These are phyloP conservation scores for Bacterosira constricta DNA, from an alignment of 108 stramenopile species.

Conservation along the genomic window DNA sequence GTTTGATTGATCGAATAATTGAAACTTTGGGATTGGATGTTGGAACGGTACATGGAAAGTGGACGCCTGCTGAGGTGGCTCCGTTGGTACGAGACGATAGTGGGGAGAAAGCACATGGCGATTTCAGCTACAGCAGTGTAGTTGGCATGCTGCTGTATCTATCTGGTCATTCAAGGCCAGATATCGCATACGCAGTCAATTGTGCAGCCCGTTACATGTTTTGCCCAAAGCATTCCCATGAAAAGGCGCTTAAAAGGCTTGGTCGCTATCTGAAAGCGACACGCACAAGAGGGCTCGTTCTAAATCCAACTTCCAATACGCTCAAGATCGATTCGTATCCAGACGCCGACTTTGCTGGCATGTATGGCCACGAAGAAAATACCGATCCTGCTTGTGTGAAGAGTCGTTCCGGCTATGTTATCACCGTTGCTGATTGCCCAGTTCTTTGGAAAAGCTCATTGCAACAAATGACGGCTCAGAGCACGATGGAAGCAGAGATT, in stretches of 20 bases:
- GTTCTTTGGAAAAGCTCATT: too few species aligned
- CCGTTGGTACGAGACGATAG: conserved; percentile 45
- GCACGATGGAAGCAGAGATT: too few species aligned
- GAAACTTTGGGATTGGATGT: conserved; percentile 24
- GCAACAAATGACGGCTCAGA: too few species aligned
- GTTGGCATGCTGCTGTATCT: conserved; percentile 61
- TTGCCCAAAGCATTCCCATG: conserved; percentile 29
- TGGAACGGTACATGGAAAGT: not conserved
- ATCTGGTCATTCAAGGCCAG: conserved; percentile 45
- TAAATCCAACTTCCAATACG: conserved; percentile 49
- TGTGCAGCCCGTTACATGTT: conserved; percentile 7
- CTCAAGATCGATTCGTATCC: too few species aligned
- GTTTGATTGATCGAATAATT: not conserved
- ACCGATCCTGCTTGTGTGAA: not conserved
- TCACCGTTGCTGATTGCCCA: not conserved
- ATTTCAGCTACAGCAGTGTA: conserved; percentile 42
- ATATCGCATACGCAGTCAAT: too few species aligned
- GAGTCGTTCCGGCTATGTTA: not conserved
- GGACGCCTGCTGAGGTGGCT: conserved; percentile 34
- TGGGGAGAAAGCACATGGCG: conserved; percentile 32
- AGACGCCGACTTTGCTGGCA: not conserved
- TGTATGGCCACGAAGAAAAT: not conserved
- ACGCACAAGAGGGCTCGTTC: conserved; percentile 29
- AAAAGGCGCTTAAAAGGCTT: conserved; percentile 40
- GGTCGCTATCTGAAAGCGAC: conserved; percentile 47